These are phyloP conservation scores for Thelephora terrestris DNA, from an alignment of 1,284 basidiomycete species.

Conservation along the genomic window DNA sequence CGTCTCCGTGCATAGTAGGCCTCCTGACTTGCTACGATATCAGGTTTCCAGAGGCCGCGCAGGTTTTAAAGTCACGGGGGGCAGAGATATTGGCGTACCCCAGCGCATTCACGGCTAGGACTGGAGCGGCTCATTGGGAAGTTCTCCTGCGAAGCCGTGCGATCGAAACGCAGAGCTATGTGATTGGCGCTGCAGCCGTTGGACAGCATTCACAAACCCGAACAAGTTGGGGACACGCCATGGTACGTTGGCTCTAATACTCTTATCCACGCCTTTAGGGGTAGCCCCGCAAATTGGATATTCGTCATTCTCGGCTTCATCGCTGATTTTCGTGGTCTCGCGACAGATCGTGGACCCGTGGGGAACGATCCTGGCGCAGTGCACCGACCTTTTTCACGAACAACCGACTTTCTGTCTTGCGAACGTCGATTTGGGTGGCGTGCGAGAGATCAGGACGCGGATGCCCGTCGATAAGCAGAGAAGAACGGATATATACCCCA, in stretches of 20 bases:
- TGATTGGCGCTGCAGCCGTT: not conserved
- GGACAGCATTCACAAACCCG: not conserved
- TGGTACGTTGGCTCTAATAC: not conserved
- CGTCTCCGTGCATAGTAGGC: not conserved
- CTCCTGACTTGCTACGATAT: conserved; percentile 1
- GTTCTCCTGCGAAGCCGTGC: not conserved
- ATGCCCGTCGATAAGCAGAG: conserved; percentile 1
- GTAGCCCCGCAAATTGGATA: not conserved
- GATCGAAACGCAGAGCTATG: conserved; percentile 1
- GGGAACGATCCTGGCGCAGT: not conserved
- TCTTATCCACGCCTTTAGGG: too few species aligned
- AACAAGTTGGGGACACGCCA: not conserved
- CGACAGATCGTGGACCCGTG: not conserved
- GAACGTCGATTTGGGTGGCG: not conserved
- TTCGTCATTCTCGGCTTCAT: not conserved
- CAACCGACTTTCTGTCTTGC: not conserved
- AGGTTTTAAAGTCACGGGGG: not conserved
- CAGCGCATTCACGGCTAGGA: not conserved
- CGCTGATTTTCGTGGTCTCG: not conserved
- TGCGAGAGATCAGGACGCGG: not conserved
- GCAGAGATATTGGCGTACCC: not conserved
- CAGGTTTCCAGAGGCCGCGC: not conserved
- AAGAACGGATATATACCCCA: not conserved
- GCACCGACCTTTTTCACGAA: not conserved
- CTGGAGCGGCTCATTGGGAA: not conserved